Base-by-base conservation (phyloP, 2,329 filamentous ascomycete species). In the Onygena corvina region DNA sequence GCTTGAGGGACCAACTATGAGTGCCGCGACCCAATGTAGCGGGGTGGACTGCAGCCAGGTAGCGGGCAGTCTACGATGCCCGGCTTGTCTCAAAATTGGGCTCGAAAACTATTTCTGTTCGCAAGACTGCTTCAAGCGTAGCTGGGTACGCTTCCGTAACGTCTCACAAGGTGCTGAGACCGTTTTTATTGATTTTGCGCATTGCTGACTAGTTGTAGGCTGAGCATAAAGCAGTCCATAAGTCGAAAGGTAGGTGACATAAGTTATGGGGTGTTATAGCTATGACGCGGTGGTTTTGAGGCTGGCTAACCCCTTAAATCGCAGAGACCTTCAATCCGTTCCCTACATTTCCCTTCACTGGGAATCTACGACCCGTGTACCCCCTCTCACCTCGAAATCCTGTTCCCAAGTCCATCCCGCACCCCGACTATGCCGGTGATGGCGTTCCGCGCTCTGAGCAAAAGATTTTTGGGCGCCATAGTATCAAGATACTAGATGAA, bases 81-180 rank as follows among this genome's bases (percentile, higher is more conserved):
- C 92, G 49, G 96, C 86, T 46, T 98, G 92, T 66, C 76, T 95
- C 61, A 95, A 94, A 70, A 73, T 89, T 38, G 86, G 84, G 48
- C 83, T 89, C 64, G 86, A 92, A 62, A 94, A 87, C 71, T 95
- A 81, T 70, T 98, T 96, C 72, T 98, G 92, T 73, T 88, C 88
- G 23, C 92, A 98, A 68, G 92, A 96, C 60, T 98, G 92, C 74
- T 98, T 98, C 72, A 96, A 95, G 76, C 83, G 81, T 68, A 98
- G 88, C 74, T 98, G 92, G 92, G 92, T 96, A 80, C 60, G 58
- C 54, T 59, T 59, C 60, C 59, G 54, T 56, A 50, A 56, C 25
- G 44, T 56, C 58, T 56, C 55, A 49, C 52, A 40, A 40, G 36
- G 36, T 40, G 36, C 36, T 40, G 36, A 40, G 36, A 40, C 36